Percentiles rank a stretch among this genome's conserved stretches.
phyloP scores from a whole-genome alignment of 805 yeast species.

The Schwanniomyces occidentalis region DNA sequence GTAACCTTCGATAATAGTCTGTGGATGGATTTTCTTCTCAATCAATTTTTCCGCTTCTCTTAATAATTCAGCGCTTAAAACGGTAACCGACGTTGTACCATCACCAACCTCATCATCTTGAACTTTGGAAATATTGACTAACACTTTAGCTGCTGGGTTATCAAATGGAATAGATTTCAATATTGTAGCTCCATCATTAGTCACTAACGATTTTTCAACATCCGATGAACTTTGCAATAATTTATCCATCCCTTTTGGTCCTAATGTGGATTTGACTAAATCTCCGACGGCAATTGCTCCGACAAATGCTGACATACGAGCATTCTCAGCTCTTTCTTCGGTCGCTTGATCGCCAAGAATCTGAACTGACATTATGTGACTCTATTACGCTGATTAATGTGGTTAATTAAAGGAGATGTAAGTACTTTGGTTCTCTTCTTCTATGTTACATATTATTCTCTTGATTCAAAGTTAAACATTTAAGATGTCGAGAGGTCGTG shows the following conservation, averaged over 20 bases:
- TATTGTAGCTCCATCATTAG: slow-evolving; percentile 98
- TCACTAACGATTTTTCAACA: slow-evolving; percentile 68
- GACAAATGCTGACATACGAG: slow-evolving; percentile 94
- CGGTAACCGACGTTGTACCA: slow-evolving; percentile 95
- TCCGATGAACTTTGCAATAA: slow-evolving; percentile 83
- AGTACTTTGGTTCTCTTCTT: too few species aligned
- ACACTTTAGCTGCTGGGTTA: slow-evolving; percentile 95
- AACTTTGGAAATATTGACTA: slow-evolving; percentile 91
- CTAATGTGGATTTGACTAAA: slow-evolving; percentile 87
- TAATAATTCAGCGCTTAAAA: slow-evolving; percentile 83
- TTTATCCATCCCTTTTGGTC: slow-evolving; percentile 99
- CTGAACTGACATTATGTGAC: slow-evolving; percentile 73
- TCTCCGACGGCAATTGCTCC: slow-evolving; percentile 99
- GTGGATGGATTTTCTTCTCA: slow-evolving; percentile 94
- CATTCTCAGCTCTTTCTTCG: slow-evolving; percentile 97
- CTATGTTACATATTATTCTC: too few species aligned
- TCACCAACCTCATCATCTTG: slow-evolving; percentile 99
- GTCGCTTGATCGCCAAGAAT: slow-evolving; percentile 97
- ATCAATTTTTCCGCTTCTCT: slow-evolving; percentile 93
- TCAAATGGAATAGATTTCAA: slow-evolving; percentile 91
- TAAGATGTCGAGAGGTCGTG: too few species aligned
- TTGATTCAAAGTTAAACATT: too few species aligned
- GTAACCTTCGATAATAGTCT: slow-evolving; percentile 94
- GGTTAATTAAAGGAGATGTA: too few species aligned
- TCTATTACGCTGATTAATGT: too few species aligned